Evolutionary conservation across 2,329 filamentous ascomycete genomes (phyloP), one percentile per base, ranked within the genome.

Genomic region (Penicillium hordei): DNA sequence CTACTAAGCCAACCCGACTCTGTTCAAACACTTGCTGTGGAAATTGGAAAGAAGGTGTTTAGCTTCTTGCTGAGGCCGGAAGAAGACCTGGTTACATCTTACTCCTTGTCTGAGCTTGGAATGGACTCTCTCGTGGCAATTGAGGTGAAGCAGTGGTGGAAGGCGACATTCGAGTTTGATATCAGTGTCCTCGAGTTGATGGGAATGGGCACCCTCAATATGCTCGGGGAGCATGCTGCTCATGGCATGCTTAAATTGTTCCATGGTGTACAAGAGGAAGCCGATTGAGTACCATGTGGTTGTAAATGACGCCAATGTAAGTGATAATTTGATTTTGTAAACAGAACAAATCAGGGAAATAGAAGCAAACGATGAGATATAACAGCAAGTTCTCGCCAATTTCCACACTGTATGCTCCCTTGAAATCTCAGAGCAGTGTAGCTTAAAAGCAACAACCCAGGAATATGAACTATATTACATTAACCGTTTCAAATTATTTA

Each of bases 91-190:
- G 61, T 64, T 31, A 56, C 55, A 4, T 59, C 55, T 21, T 62
- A 55, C 40, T 57, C 65, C 1, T 42, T 72, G 21, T 51, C 58
- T 50, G 65, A 60, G 3, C 55, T 68, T 17, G 67, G 65, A 15
- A 60, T 71, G 40, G 71, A 73, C 48, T 72, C 70, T 1, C 60
- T 73, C 13, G 63, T 69, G 38, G 67, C 66, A 1, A 65, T 72
- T 23, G 69, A 73, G 51, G 50, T 73, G 12, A 61, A 65, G 17
- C 65, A 63, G 27, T 72, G 70, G 69, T 62, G 67, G 48, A 57
- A 61, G 15, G 21, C 51, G 7, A 58, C 33, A 4, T 60, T 65
- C 6, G 55, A 44, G 9, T 62, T 66, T n/a, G 68, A 71, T 45
- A 60, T 71, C 15, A 61, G 57, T 34, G 60, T 70, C 2, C 58